Conservation (phyloP, 345 rosid genomes). For the Bruguiera gymnorhiza region DNA sequence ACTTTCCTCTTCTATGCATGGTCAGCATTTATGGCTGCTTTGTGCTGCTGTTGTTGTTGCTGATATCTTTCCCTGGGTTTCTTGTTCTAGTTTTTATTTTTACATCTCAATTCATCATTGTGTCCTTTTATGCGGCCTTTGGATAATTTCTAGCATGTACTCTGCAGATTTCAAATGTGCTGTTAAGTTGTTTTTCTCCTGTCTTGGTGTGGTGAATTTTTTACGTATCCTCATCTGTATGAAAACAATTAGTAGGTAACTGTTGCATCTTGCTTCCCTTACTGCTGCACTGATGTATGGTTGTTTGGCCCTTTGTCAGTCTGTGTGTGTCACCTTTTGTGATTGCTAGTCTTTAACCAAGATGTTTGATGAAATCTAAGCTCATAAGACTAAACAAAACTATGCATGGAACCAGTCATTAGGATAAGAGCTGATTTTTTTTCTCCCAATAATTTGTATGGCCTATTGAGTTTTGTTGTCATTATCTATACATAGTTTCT, state of each 20-base stretch:
- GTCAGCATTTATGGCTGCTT: neutral
- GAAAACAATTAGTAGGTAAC: neutral
- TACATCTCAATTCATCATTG: neutral
- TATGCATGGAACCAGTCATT: neutral
- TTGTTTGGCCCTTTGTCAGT: neutral
- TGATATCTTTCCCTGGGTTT: neutral
- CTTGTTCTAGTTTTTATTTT: neutral
- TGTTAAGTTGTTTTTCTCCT: too few species aligned
- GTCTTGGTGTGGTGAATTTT: too few species aligned
- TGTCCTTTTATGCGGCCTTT: too few species aligned
- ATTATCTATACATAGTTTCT: neutral
- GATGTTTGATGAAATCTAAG: neutral
- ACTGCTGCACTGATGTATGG: neutral
- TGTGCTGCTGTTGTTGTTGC: neutral
- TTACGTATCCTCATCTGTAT: too few species aligned
- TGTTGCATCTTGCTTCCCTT: neutral
- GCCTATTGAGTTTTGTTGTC: neutral
- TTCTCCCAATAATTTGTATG: neutral
- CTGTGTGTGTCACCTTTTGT: neutral
- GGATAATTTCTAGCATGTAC: too few species aligned
- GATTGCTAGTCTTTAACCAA: neutral
- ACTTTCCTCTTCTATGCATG: neutral
- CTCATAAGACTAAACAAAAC: neutral
- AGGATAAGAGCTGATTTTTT: neutral
- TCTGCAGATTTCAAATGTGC: too few species aligned